These are phyloP conservation scores for Phyllostachys edulis DNA, from an alignment of 176 grass and related monocot genomes.

Conservation along the genomic window DNA sequence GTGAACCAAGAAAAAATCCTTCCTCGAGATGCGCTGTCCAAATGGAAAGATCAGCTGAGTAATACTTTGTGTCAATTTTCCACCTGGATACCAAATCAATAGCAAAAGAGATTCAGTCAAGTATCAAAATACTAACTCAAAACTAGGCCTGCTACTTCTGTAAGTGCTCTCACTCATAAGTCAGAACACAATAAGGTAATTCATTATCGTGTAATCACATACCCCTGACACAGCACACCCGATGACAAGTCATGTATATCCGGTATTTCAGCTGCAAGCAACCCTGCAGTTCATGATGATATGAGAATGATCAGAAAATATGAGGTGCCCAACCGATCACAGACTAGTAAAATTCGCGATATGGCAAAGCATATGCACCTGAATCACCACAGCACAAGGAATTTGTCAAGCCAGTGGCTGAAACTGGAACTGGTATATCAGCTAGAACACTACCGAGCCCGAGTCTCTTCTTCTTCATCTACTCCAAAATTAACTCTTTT, in stretches of 20 bases:
- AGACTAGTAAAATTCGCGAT: background rate
- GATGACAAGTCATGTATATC: constrained; percentile 70
- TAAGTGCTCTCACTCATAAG: background rate
- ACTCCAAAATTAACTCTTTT: background rate
- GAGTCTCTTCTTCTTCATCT: background rate
- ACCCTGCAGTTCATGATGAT: constrained; percentile 50
- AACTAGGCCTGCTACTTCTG: background rate
- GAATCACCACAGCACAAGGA: background rate
- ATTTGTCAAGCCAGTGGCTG: background rate
- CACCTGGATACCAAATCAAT: constrained; percentile 57
- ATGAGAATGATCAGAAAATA: background rate
- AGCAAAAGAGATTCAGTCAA: constrained; percentile 11
- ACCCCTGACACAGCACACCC: constrained; percentile 86
- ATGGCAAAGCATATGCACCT: background rate
- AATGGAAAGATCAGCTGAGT: constrained; percentile 78
- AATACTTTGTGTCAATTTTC: constrained; percentile 94
- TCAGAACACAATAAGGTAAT: constrained; percentile 9
- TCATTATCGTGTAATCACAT: constrained; percentile 23
- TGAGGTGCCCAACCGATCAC: background rate
- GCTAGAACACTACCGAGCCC: background rate
- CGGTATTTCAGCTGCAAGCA: constrained; percentile 64
- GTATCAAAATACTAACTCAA: background rate
- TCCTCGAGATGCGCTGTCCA: constrained; percentile 72
- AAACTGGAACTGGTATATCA: background rate
- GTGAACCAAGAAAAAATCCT: constrained; percentile 63